Evolutionary conservation across 2,329 filamentous ascomycete species (phyloP).

Genomic region (Hypoxylon rubiginosum): DNA sequence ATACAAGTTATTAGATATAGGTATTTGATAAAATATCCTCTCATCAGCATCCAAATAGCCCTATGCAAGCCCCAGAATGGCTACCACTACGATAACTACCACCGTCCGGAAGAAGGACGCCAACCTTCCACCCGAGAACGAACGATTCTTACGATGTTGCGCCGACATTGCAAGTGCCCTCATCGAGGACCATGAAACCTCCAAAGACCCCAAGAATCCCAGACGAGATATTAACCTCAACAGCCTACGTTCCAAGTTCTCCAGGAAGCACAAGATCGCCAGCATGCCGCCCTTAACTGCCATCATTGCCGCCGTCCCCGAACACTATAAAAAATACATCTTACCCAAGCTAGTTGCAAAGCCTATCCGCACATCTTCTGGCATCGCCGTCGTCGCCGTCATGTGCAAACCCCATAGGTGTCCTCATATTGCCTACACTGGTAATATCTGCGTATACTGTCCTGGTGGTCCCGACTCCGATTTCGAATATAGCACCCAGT

Average conservation of each 20-base stretch:
- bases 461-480: slow-evolving; percentile 97
- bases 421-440: slow-evolving; percentile 97
- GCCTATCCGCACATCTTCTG: slow-evolving; percentile 94
- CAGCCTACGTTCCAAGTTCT: slow-evolving; percentile 83
- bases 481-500: slow-evolving; percentile 99
- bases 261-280: slow-evolving; percentile 92
- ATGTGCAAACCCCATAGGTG: slow-evolving; percentile 99
- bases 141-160: slow-evolving; percentile 93
- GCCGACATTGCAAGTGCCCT: slow-evolving; percentile 94
- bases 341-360: slow-evolving; percentile 96
- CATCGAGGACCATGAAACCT: slow-evolving; percentile 92
- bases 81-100: slow-evolving; percentile 77
- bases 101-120: slow-evolving; percentile 76
- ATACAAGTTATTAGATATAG: too few relatives aligned
- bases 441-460: slow-evolving; percentile 99
- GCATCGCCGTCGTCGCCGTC: slow-evolving; percentile 97
- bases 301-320: slow-evolving; percentile 98
- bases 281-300: slow-evolving; percentile 93
- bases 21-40: background rate
- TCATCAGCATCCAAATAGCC: background rate
- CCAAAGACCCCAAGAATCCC: slow-evolving; percentile 77
- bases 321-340: slow-evolving; percentile 99
- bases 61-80: slow-evolving; percentile 51
- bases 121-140: slow-evolving; percentile 90
- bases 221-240: slow-evolving; percentile 95